Conservation (phyloP, 1,284 basidiomycete genomes). For the Rhodotorula sp. region DNA sequence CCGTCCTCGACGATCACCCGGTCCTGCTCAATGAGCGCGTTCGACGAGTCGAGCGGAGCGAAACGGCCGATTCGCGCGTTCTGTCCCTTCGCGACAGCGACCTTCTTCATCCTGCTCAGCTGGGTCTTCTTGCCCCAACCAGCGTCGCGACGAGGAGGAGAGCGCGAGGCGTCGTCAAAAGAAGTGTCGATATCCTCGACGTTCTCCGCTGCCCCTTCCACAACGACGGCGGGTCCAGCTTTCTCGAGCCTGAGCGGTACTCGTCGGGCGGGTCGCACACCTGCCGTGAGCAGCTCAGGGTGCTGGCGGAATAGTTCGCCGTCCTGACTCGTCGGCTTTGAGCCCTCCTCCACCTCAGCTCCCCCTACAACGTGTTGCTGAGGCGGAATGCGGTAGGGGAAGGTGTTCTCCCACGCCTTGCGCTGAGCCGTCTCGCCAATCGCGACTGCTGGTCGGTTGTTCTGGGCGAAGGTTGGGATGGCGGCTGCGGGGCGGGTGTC, state of each 20-base stretch:
- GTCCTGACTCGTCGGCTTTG: neutral
- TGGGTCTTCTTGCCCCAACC: neutral
- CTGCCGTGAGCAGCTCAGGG: conserved; percentile 7
- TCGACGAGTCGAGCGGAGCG: conserved; percentile 3
- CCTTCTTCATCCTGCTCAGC: conserved; percentile 20
- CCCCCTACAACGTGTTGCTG: conserved; percentile 15
- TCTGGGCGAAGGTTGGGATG: neutral
- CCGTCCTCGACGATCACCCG: neutral
- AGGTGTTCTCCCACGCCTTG: conserved; percentile 4
- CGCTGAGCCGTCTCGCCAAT: conserved; percentile 6
- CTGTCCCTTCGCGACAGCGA: conserved; percentile 5
- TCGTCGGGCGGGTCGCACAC: conserved; percentile 4
- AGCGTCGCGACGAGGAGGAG: neutral
- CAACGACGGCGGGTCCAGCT: neutral
- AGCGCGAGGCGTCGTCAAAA: conserved; percentile 11
- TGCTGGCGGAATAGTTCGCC: conserved; percentile 12
- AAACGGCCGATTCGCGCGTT: neutral
- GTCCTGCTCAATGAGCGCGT: conserved; percentile 5
- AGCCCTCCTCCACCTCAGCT: neutral
- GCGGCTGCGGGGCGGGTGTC: neutral
- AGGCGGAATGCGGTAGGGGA: conserved; percentile 20
- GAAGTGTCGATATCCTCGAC: neutral
- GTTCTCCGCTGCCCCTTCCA: neutral
- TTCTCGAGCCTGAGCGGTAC: conserved; percentile 12
- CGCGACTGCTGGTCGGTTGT: neutral